Conservation (phyloP, 805 yeast genomes). For the Saturnispora diversa region DNA sequence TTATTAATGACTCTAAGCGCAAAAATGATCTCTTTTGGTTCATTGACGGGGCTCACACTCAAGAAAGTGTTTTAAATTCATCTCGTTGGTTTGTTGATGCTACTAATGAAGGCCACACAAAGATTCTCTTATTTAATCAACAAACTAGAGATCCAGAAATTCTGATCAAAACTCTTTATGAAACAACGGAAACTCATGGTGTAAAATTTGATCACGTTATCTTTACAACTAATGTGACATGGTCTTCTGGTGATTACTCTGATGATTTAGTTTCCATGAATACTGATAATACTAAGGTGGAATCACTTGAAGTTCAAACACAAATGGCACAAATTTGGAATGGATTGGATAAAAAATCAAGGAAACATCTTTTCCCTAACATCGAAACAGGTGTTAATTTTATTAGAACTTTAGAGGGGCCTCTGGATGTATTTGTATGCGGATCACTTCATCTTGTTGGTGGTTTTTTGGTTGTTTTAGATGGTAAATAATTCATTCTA, state of each 20-base stretch:
- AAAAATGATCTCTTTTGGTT: constrained; percentile 57
- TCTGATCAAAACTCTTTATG: constrained; percentile 47
- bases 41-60: constrained; percentile 94
- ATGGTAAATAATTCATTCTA: constrained; percentile 30
- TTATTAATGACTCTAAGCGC: constrained; percentile 35
- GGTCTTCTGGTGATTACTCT: constrained; percentile 73
- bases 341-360: constrained; percentile 36
- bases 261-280: constrained; percentile 82
- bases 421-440: constrained; percentile 75
- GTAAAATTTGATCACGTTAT: constrained; percentile 64
- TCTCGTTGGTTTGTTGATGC: constrained; percentile 61
- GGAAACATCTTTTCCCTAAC: constrained; percentile 50
- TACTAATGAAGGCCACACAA: constrained; percentile 25
- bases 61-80: constrained; percentile 79
- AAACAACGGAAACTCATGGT: constrained; percentile 31
- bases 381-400: constrained; percentile 66
- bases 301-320: constrained; percentile 73
- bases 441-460: constrained; percentile 95
- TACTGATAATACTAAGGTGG: constrained; percentile 70
- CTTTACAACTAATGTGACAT: constrained; percentile 88
- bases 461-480: constrained; percentile 81
- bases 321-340: constrained; percentile 65
- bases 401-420: constrained; percentile 40
- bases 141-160: constrained; percentile 81
- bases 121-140: constrained; percentile 78